phyloP scores from a whole-genome alignment of 768 basidiomycete genomes.

The Termitomyces sp. region DNA sequence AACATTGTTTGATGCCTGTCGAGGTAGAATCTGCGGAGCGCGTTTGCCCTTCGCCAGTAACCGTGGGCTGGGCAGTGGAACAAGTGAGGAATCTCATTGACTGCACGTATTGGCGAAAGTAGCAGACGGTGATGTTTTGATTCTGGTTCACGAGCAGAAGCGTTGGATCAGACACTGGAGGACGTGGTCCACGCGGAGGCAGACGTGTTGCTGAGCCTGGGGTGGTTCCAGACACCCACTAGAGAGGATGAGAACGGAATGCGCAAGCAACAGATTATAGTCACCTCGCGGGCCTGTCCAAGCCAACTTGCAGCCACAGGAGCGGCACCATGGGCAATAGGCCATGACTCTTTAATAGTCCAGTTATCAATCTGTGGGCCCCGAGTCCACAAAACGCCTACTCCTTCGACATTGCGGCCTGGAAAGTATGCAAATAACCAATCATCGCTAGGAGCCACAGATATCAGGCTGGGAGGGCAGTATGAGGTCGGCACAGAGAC shows the following conservation, averaged over 20 bases:
- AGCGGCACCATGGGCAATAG: slow-evolving; percentile 43
- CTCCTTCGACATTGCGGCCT: slow-evolving; percentile 47
- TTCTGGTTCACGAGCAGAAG: slow-evolving; percentile 64
- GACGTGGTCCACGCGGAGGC: slow-evolving; percentile 52
- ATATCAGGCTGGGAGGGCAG: slow-evolving; percentile 58
- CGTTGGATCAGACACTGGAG: slow-evolving; percentile 48
- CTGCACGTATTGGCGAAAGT: slow-evolving; percentile 40
- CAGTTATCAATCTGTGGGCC: slow-evolving; percentile 59
- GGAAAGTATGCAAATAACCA: slow-evolving; percentile 79
- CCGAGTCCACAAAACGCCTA: slow-evolving; percentile 63
- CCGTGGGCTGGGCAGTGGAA: slow-evolving; percentile 38
- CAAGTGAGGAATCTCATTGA: slow-evolving; percentile 43
- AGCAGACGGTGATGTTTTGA: slow-evolving; percentile 50
- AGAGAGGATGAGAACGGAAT: background rate
- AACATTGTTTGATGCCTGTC: slow-evolving; percentile 42
- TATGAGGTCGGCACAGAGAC: slow-evolving; percentile 42
- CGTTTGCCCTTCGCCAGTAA: slow-evolving; percentile 28
- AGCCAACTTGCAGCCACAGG: slow-evolving; percentile 64
- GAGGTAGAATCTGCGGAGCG: slow-evolving; percentile 26
- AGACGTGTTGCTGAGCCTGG: slow-evolving; percentile 48
- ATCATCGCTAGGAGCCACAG: slow-evolving; percentile 50
- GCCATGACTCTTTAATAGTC: slow-evolving; percentile 54
- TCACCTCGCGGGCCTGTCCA: slow-evolving; percentile 51
- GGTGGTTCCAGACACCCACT: slow-evolving; percentile 49
- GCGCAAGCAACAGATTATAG: background rate